These are phyloP conservation scores for Colletotrichum paranaense DNA, from an alignment of 2,329 filamentous ascomycete species.

Conservation along the genomic window DNA sequence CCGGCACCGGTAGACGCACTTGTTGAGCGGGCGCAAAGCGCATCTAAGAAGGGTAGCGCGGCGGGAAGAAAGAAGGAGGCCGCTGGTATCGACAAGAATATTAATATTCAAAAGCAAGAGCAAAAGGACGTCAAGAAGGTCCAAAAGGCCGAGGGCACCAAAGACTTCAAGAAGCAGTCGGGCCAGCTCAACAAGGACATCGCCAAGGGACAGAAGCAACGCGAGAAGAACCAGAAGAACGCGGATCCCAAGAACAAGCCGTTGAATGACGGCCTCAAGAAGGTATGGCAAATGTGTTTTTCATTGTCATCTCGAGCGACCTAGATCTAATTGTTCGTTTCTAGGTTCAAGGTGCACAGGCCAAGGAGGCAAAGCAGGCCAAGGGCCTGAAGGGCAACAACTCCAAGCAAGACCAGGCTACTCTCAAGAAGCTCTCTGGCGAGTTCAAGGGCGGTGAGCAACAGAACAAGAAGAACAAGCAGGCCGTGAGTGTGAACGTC, in stretches of 20 bases:
- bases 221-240: slow-evolving; percentile 5
- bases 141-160: neutral
- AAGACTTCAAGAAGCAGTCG: neutral
- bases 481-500: neutral
- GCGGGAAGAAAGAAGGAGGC: neutral
- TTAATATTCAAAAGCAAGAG: slow-evolving; percentile 18
- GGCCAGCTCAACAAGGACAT: neutral
- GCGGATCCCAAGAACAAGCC: slow-evolving; percentile 12
- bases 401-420: neutral
- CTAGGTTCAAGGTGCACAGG: slow-evolving; percentile 24
- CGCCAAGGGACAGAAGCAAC: neutral
- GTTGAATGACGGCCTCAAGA: slow-evolving; percentile 10
- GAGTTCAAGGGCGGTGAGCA: slow-evolving; percentile 8
- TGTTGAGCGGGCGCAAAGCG: neutral
- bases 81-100: slow-evolving; percentile 20
- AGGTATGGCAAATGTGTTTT: neutral
- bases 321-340: neutral
- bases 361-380: slow-evolving; percentile 8
- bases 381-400: slow-evolving; percentile 7
- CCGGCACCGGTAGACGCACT: slow-evolving; percentile 10
- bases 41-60: neutral
- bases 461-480: slow-evolving; percentile 12
- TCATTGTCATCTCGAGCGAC: too few species aligned
- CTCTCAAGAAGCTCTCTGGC: neutral
- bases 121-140: slow-evolving; percentile 17